Evolutionary conservation across 2,329 filamentous ascomycete genomes (phyloP).

Genomic region (Alternaria conjuncta): DNA sequence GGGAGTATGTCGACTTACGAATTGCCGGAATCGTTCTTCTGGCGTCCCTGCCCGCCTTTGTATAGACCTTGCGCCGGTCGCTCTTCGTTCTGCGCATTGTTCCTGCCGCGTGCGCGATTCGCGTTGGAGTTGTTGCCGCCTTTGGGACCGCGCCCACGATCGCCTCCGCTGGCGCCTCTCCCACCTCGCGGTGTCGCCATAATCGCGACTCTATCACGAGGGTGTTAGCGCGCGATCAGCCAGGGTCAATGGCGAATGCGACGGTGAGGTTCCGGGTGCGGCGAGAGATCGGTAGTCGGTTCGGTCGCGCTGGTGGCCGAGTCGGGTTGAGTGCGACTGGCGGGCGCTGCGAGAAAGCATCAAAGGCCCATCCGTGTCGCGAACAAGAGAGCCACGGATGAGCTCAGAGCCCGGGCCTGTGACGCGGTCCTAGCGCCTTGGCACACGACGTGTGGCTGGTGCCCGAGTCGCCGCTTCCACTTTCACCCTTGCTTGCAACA

Average conservation of each 20-base stretch:
- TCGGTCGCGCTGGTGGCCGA: slow-evolving; percentile 17
- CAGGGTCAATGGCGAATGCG: slow-evolving; percentile 2
- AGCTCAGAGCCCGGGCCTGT: slow-evolving; percentile 11
- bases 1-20: slow-evolving; percentile 16
- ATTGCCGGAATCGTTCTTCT: slow-evolving; percentile 10
- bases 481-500: neutral
- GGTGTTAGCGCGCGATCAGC: slow-evolving; percentile 17
- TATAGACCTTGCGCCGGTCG: slow-evolving; percentile 17
- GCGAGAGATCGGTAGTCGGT: neutral
- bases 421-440: slow-evolving; percentile 22
- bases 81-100: slow-evolving; percentile 19
- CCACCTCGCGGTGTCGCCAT: slow-evolving; percentile 39
- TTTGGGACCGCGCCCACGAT: slow-evolving; percentile 22
- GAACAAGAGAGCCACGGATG: slow-evolving; percentile 15
- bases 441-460: slow-evolving; percentile 8
- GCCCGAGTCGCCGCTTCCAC: neutral
- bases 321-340: slow-evolving; percentile 26
- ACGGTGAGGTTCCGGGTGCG: neutral
- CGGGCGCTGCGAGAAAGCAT: slow-evolving; percentile 24
- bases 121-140: slow-evolving; percentile 12
- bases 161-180: slow-evolving; percentile 23
- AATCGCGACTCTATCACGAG: slow-evolving; percentile 23
- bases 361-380: slow-evolving; percentile 27
- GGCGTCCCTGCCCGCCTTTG: slow-evolving; percentile 11
- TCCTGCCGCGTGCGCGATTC: slow-evolving; percentile 21